Evolutionary conservation across 1,139 yeast species (phyloP), one percentile per base, ranked within the genome.

Genomic region (Saccharomyces hybrid): DNA sequence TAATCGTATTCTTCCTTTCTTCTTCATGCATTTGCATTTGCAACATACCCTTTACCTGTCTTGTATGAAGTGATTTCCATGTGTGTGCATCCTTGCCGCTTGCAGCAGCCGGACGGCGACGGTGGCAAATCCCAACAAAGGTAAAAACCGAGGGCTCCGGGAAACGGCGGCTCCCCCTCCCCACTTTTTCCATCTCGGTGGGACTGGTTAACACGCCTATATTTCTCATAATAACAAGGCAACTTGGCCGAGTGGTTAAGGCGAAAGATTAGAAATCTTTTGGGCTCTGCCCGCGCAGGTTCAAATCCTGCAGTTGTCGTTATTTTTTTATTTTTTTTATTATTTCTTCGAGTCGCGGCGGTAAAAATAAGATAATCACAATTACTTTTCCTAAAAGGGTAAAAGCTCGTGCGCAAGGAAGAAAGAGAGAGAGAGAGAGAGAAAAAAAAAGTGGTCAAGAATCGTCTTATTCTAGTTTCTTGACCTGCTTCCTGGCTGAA

Each of bases 221-320:
- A 29, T 9, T 29, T 29, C 31, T 29, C 14, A 12, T 31, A 31
- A 31, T 31, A 31, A 31, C 14, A 12, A 31, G 77, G 76, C 77
- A 73, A 71, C 75, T 73, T 75, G 78, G 78, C 78, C 78, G 78
- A 75, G 78, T 73, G 78, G 78, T 75, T 75, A 75, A 75, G 78
- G 78, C 78, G 78, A 73, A 74, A 75, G 78, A 75, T 75, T 75
- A 75, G 78, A 75, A 75, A 75, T 74, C 78, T 74, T 74, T 75
- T 74, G 78, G 78, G 77, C 71, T 68, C 64, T 67, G 71, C 71
- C 71, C 71, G 71, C 71, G 69, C 71, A 68, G 71, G 70, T 67
- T 68, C 71, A 65, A 68, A 59, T 68, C 71, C 71, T 68, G 71
- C 69, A 67, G 71, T 68, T 68, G 71, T 68, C 71, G 71, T 54